Evolutionary conservation across 768 basidiomycete genomes (phyloP), one percentile per base, ranked within the genome.

Genomic region (Galerina sulciceps): DNA sequence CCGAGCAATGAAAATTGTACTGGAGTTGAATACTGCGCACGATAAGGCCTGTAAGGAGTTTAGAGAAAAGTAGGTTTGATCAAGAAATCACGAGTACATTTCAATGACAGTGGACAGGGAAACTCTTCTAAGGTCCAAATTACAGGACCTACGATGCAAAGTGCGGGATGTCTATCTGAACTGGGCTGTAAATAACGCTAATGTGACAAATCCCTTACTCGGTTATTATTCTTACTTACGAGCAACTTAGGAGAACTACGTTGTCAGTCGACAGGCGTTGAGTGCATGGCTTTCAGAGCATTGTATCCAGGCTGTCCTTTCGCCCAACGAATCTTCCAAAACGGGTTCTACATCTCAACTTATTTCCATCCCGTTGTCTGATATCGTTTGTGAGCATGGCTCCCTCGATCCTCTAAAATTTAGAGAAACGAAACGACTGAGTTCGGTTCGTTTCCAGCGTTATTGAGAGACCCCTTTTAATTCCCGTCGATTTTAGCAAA

Each of bases 351-450:
- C 35, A 8, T 31, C n/a, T 23, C 13, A 15, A 22, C 26, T 44
- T 35, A 41, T 55, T 11, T 6, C 36, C 15, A 76, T 79, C 40
- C 62, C 74, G n/a, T 63, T 74, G 42, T 65, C 73, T 8, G 82
- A 84, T 34, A 81, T 93, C 20, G 54, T 84, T 8, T 95, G 93
- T 61, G 63, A 63, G 17, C 93, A 95, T 68, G 81, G 80, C 4
- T 69, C 64, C 18, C 76, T 93, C 37, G 81, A 91, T 71, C 91
- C 91, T 10, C 64, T 63, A 20, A 87, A 84, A 67, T 80, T 82
- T 3, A 64, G 67, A 43, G 73, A 82, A 60, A 88, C 94, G 85
- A 94, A 93, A 67, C 81, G 87, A 48, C 80, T 95, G 41, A 80
- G 75, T 22, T 70, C 75, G 67, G 90, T 90, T 46, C 41, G 69